Percentiles rank a stretch among this genome's conserved stretches.
These are phyloP conservation scores for Draba incana DNA, from an alignment of 345 rosid species.

Conservation along the genomic window DNA sequence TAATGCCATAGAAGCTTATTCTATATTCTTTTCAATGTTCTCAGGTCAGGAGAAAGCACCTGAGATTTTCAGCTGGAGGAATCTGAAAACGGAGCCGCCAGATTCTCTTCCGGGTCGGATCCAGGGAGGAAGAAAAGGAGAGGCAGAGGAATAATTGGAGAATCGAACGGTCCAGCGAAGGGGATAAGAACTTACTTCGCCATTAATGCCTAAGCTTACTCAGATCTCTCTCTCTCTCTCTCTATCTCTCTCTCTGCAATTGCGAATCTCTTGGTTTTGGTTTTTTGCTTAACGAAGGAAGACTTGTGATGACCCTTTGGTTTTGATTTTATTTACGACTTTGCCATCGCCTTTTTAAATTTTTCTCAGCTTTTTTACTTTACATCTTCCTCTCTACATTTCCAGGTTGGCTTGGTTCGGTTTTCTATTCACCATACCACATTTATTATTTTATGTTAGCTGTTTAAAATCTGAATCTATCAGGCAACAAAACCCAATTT, in stretches of 20 bases:
- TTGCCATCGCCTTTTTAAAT: conserved; percentile 33
- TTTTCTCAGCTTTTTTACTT: conserved; percentile 18
- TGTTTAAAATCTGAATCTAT: no score
- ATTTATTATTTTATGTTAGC: no score
- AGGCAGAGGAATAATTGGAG: neutral
- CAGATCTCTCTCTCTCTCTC: conserved; percentile 48
- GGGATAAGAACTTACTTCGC: conserved; percentile 34
- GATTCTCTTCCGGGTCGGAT: neutral
- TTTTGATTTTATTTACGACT: conserved; percentile 30
- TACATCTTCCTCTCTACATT: conserved; percentile 20
- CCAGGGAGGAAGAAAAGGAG: conserved; percentile 1
- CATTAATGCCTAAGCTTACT: conserved; percentile 45
- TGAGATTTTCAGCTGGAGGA: neutral
- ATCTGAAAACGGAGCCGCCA: conserved; percentile 26
- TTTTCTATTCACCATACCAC: neutral
- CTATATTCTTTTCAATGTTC: no score
- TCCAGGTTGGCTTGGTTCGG: conserved; percentile 34
- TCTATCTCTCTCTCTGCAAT: neutral
- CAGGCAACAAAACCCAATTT: no score
- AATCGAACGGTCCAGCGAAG: conserved; percentile 26
- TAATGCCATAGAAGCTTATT: neutral
- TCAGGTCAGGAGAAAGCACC: conserved; percentile 1
- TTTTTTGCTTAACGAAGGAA: conserved; percentile 9
- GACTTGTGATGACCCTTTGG: conserved; percentile 21
- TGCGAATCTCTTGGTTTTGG: neutral